Percentiles rank a stretch among this genome's conserved stretches.
Evolutionary conservation across 139 green algal genomes (phyloP).

Genomic region (Tetraselmis chui): DNA sequence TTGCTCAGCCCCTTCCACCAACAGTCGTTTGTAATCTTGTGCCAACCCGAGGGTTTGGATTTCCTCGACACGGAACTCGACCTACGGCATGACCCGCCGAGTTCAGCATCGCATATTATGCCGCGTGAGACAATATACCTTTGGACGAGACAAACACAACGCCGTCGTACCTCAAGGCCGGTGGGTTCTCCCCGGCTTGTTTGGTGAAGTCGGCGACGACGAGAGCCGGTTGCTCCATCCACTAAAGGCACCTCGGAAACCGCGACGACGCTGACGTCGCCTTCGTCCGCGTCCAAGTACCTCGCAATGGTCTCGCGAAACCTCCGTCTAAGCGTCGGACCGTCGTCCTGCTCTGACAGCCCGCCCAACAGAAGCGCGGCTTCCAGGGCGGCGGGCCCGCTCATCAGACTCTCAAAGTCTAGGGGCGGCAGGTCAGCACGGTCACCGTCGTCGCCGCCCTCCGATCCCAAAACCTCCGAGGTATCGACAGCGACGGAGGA

Average conservation of each 20-base stretch:
- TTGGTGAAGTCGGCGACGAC: too few relatives aligned
- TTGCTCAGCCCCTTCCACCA: background rate
- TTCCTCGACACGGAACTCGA: background rate
- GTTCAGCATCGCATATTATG: too few relatives aligned
- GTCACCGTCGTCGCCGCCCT: too few relatives aligned
- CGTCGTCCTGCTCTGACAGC: background rate
- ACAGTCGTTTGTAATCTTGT: background rate
- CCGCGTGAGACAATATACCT: too few relatives aligned
- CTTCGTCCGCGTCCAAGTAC: background rate
- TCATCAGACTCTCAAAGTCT: background rate
- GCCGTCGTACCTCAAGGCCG: too few relatives aligned
- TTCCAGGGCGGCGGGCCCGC: background rate
- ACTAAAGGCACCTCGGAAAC: too few relatives aligned
- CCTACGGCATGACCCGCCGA: background rate
- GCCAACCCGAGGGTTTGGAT: background rate
- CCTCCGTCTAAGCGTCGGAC: background rate
- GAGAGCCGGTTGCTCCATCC: too few relatives aligned
- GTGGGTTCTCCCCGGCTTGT: too few relatives aligned
- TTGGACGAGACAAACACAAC: too few relatives aligned
- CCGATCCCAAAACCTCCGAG: too few relatives aligned
- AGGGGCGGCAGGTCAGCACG: too few relatives aligned
- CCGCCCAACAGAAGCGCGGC: background rate
- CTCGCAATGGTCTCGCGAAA: background rate
- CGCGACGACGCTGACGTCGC: background rate
- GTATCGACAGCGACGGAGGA: background rate